phyloP scores from a whole-genome alignment of 2,329 filamentous ascomycete species.

The Fusarium goolgardi region DNA sequence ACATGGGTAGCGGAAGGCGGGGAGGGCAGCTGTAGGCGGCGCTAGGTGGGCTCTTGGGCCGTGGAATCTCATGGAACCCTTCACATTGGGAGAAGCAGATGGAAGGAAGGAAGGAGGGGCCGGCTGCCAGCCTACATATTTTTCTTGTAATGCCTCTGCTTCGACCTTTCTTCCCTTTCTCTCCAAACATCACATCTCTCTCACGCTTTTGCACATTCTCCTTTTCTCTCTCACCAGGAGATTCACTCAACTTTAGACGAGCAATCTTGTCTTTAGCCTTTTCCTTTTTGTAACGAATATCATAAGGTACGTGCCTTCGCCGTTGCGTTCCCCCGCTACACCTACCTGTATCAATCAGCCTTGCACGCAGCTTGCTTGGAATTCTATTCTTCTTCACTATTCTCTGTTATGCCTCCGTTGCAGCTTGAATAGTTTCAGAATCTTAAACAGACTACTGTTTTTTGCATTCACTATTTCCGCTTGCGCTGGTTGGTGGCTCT shows the following conservation, averaged over 20 bases:
- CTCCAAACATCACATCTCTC: conserved; percentile 40
- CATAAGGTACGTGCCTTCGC: conserved; percentile 42
- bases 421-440: conserved; percentile 4
- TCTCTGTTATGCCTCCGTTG: not conserved
- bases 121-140: conserved; percentile 47
- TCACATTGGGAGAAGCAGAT: conserved; percentile 48
- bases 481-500: not conserved
- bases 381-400: not conserved
- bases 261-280: conserved; percentile 42
- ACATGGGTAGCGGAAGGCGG: conserved; percentile 25
- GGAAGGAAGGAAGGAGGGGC: conserved; percentile 47
- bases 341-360: conserved; percentile 19
- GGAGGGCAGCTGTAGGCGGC: conserved; percentile 29
- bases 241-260: conserved; percentile 42
- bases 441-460: not conserved
- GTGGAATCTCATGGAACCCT: conserved; percentile 62
- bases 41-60: conserved; percentile 47
- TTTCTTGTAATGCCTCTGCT: conserved; percentile 51
- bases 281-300: conserved; percentile 44
- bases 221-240: conserved; percentile 38
- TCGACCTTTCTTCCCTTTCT: conserved; percentile 44
- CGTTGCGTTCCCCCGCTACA: conserved; percentile 9
- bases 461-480: conserved; percentile 1
- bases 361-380: conserved; percentile 12
- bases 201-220: conserved; percentile 31